Percentiles rank a stretch among this genome's conserved stretches.
These are phyloP conservation scores for Termitomyces sp. DNA, from an alignment of 768 basidiomycete genomes.

Conservation along the genomic window DNA sequence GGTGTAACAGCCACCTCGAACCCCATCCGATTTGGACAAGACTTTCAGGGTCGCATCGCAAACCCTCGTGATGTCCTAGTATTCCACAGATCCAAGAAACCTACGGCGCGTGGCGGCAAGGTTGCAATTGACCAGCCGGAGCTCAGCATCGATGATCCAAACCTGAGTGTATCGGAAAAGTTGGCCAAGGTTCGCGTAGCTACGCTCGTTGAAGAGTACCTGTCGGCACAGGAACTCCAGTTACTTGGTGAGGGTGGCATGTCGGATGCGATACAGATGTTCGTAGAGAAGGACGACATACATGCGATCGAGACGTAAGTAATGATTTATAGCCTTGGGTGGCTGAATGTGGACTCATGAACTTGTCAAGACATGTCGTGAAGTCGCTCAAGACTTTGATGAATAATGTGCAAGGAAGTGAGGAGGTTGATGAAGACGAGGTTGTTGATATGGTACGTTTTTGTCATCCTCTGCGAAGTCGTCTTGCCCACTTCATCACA, in stretches of 20 bases:
- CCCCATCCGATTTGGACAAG: slow-evolving; percentile 94
- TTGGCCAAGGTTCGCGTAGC: slow-evolving; percentile 79
- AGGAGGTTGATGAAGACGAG: slow-evolving; percentile 65
- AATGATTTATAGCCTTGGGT: background rate
- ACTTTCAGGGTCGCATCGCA: slow-evolving; percentile 85
- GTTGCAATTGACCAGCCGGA: slow-evolving; percentile 75
- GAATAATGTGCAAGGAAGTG: slow-evolving; percentile 62
- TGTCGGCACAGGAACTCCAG: slow-evolving; percentile 90
- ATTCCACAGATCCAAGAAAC: slow-evolving; percentile 80
- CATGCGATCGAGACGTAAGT: slow-evolving; percentile 86
- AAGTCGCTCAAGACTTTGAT: slow-evolving; percentile 54
- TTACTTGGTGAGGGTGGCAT: slow-evolving; percentile 85
- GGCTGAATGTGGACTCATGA: slow-evolving; percentile 3
- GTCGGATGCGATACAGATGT: slow-evolving; percentile 91
- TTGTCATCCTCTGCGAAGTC: background rate
- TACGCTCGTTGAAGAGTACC: slow-evolving; percentile 86
- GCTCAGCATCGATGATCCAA: slow-evolving; percentile 74
- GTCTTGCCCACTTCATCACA: background rate
- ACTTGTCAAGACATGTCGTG: slow-evolving; percentile 53
- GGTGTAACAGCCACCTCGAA: slow-evolving; percentile 90
- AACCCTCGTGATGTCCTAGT: slow-evolving; percentile 93
- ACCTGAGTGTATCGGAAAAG: slow-evolving; percentile 62
- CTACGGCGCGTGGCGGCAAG: slow-evolving; percentile 43
- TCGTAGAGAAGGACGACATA: slow-evolving; percentile 95
- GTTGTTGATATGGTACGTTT: slow-evolving; percentile 63